phyloP scores from a whole-genome alignment of 2,329 filamentous ascomycete genomes.

The Hypoxylon sp. region DNA sequence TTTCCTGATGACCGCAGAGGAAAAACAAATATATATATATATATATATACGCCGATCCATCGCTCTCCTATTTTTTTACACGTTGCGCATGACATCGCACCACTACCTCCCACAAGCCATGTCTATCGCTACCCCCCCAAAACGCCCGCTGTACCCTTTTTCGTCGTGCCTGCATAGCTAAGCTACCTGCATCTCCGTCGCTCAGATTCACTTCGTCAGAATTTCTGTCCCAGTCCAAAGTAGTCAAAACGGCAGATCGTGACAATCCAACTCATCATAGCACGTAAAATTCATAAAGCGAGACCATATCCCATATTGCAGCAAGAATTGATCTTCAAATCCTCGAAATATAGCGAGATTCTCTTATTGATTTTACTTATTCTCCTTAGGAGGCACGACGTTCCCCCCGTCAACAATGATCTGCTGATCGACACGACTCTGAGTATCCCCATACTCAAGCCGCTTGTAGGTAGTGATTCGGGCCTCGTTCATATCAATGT shows the following conservation, averaged over 20 bases:
- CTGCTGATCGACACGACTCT: conserved; percentile 72
- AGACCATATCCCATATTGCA: conserved; percentile 11
- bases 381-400: conserved; percentile 49
- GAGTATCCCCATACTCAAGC: conserved; percentile 76
- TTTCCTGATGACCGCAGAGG: conserved; percentile 3
- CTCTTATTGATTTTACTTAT: conserved; percentile 16
- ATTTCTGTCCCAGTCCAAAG: conserved; percentile 25
- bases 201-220: conserved; percentile 10
- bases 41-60: conserved; percentile 31
- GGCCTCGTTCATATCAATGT: conserved; percentile 92
- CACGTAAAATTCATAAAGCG: conserved; percentile 18
- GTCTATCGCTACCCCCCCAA: conserved; percentile 31
- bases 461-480: conserved; percentile 94
- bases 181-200: neutral
- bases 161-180: conserved; percentile 1
- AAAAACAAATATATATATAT: conserved; percentile 28
- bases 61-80: conserved; percentile 35
- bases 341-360: neutral
- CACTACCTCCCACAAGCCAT: conserved; percentile 17
- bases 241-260: conserved; percentile 14
- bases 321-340: conserved; percentile 6
- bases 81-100: conserved; percentile 7
- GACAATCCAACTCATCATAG: conserved; percentile 29
- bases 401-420: conserved; percentile 76
- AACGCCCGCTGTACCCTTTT: conserved; percentile 28